Evolutionary conservation across 2,329 filamentous ascomycete species (phyloP), one percentile per base, ranked within the genome.

Genomic region (Hyphodiscus sp.): DNA sequence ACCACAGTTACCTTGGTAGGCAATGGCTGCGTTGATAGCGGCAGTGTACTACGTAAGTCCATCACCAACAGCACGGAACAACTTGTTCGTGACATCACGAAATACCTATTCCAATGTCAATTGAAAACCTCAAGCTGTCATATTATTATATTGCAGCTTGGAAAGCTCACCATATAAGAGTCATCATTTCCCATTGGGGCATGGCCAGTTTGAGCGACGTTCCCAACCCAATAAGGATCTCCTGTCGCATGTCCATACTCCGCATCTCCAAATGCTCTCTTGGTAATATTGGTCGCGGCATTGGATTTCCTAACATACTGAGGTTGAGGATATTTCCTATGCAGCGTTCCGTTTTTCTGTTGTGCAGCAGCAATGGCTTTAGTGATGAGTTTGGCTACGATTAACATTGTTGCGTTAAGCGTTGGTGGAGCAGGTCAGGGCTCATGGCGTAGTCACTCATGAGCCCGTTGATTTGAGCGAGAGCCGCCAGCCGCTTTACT

Each of bases 1-100:
- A n/a, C 47, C 51, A 41, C 54, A 56, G 11, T 26, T 4, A n/a
- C 19, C 18, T 2, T 41, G 19, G 8, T 45, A 30, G 8, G 6
- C 15, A 13, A 54, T 56, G 7, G 51, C 51, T 1, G 2, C 16
- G 13, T 54, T 56, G 41, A 56, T 57, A 2, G 52, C 55, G 16
- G 45, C 50, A 2, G 50, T 52, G 26, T 52, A n/a, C n/a, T n/a
- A n/a, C n/a, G n/a, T n/a, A n/a, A n/a, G n/a, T n/a, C n/a, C n/a
- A n/a, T n/a, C n/a, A n/a, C n/a, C n/a, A n/a, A n/a, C n/a, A n/a
- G n/a, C n/a, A n/a, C n/a, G n/a, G n/a, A n/a, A n/a, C n/a, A n/a
- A n/a, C n/a, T n/a, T n/a, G 29, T 33, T 33, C 13, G 29, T 33
- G 19, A 48, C 50, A 48, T 47, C 41, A 43, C 50, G 50, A 47